phyloP scores from a whole-genome alignment of 2,329 filamentous ascomycete genomes.

The Emmonsia crescens region DNA sequence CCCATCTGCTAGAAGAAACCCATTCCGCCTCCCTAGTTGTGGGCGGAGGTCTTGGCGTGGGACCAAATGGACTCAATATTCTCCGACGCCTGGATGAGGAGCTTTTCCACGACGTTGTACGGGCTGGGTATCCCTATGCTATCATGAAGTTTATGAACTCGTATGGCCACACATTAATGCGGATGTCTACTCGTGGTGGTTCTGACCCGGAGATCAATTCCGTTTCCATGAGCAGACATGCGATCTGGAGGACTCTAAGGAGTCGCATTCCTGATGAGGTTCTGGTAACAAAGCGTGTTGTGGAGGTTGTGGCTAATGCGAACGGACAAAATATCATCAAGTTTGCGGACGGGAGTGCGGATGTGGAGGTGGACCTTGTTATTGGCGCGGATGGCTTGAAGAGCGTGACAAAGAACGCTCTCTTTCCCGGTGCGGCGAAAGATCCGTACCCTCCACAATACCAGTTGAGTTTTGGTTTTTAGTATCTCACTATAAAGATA shows the following conservation, averaged over 20 bases:
- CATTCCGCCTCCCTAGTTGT: slow-evolving; percentile 27
- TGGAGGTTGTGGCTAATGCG: slow-evolving; percentile 17
- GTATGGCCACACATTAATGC: slow-evolving; percentile 24
- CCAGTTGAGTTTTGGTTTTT: slow-evolving; percentile 21
- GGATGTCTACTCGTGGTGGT: slow-evolving; percentile 14
- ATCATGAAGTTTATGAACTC: slow-evolving; percentile 26
- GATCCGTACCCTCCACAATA: slow-evolving; percentile 31
- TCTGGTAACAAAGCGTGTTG: slow-evolving; percentile 26
- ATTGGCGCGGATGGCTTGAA: slow-evolving; percentile 35
- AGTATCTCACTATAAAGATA: neutral
- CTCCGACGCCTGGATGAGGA: slow-evolving; percentile 27
- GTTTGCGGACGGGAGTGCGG: slow-evolving; percentile 26
- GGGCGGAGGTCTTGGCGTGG: slow-evolving; percentile 30
- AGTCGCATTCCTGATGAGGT: slow-evolving; percentile 24
- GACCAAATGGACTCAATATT: slow-evolving; percentile 31
- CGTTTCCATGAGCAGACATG: slow-evolving; percentile 29
- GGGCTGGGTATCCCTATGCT: slow-evolving; percentile 24
- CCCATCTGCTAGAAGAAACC: slow-evolving; percentile 13
- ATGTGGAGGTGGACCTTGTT: slow-evolving; percentile 30
- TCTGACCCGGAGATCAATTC: slow-evolving; percentile 18
- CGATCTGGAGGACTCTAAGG: slow-evolving; percentile 29
- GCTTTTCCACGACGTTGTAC: slow-evolving; percentile 24
- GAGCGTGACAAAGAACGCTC: slow-evolving; percentile 24
- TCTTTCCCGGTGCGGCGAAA: slow-evolving; percentile 26
- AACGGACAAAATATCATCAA: slow-evolving; percentile 19